Evolutionary conservation across 768 basidiomycete species (phyloP), one percentile per base, ranked within the genome.

Genomic region (Calvatia gigantea): DNA sequence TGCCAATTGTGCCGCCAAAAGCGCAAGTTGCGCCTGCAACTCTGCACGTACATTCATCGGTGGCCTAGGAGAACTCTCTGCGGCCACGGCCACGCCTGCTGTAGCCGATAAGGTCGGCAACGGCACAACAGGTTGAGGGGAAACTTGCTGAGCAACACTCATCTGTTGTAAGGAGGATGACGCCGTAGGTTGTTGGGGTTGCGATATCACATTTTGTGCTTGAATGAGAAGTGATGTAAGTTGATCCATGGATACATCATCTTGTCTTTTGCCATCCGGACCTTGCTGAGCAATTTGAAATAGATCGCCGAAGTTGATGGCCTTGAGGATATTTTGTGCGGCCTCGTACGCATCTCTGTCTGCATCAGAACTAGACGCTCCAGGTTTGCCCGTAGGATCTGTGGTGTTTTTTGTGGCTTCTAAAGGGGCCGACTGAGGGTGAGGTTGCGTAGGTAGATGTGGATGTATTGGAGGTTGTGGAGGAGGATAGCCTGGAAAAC

Each of bases 261-360:
- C 46, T 5, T 35, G 11, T 12, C 35, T 56, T 2, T 48, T 56
- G 6, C 38, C 47, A 32, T 49, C 39, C 7, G 9, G 23, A 2
- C 59, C 61, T n/a, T 71, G 71, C 29, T 66, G 57, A 11, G 76
- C 65, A 44, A 79, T 57, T 52, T 79, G 74, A 27, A 81, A 68
- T 25, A 86, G 67, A 19, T 71, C 73, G 3, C 81, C 83, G 62
- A 89, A 87, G 65, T 89, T 87, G 70, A 90, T 87, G 2, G 87
- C 87, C 61, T 85, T 82, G 51, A 90, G 74, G 44, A 90, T 90
- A 58, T 81, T 86, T 62, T 89, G 86, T 6, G 88, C 88, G 0
- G 88, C 87, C 64, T 87, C 83, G 78, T 87, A 89, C 11, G 86
- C 85, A 56, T 87, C 84, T 57, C 73, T 56, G 21, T 49, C 56